Percentiles rank a stretch among this genome's conserved stretches.
These are phyloP conservation scores for Acanthamoeba lenticulata DNA, from an alignment of 208 protist species.

Conservation along the genomic window DNA sequence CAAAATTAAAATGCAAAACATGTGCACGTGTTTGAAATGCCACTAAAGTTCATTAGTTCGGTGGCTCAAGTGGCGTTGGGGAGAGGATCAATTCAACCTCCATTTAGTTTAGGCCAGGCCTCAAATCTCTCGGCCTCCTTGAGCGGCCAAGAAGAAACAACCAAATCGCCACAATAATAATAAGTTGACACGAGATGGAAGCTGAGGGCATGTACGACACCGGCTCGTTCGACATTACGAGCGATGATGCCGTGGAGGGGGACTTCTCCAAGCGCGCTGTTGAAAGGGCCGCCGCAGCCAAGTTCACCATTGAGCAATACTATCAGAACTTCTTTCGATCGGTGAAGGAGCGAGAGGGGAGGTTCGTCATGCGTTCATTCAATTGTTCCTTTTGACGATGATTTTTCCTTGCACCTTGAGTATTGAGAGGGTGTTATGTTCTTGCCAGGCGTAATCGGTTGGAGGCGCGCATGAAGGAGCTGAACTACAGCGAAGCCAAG, in stretches of 20 bases:
- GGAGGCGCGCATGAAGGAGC: conserved; percentile 24
- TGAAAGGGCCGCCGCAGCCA: neutral
- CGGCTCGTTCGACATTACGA: neutral
- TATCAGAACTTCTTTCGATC: conserved; percentile 50
- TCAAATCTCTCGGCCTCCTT: too few relatives aligned
- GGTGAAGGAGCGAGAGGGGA: neutral
- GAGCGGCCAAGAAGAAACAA: too few relatives aligned
- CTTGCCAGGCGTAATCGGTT: neutral
- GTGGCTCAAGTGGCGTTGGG: too few relatives aligned
- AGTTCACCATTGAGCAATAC: conserved; percentile 50
- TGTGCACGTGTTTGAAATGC: too few relatives aligned
- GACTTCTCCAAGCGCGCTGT: neutral
- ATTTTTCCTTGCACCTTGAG: neutral
- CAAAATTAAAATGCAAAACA: too few relatives aligned
- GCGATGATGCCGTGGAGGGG: neutral
- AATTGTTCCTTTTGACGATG: neutral
- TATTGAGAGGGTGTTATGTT: neutral
- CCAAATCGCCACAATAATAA: too few relatives aligned
- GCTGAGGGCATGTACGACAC: too few relatives aligned
- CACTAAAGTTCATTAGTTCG: too few relatives aligned
- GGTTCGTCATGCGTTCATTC: neutral
- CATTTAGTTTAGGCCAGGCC: too few relatives aligned
- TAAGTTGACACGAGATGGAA: too few relatives aligned
- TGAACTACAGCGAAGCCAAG: conserved; percentile 68
- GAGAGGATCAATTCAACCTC: too few relatives aligned